Conservation (phyloP, 2,329 filamentous ascomycete genomes). For the Sphaerulina populicola region DNA sequence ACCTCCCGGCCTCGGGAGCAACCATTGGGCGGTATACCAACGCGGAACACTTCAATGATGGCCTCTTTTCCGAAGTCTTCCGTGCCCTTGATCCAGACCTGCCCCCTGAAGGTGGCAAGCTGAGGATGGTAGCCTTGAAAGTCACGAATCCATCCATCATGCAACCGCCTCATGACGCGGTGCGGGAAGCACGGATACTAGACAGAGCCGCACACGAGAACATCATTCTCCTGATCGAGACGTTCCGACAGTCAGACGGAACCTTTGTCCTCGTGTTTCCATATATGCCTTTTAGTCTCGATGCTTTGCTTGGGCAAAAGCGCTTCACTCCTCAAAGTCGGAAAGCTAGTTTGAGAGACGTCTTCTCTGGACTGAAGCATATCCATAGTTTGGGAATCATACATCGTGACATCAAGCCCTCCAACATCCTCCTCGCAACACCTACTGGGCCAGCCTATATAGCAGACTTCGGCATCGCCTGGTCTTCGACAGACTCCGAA, state of each 20-base stretch:
- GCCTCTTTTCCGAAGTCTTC: constrained; percentile 78
- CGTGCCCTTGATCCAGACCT: constrained; percentile 46
- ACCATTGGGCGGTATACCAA: constrained; percentile 50
- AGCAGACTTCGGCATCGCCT: constrained; percentile 87
- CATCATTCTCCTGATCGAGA: constrained; percentile 62
- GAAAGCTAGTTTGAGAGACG: constrained; percentile 51
- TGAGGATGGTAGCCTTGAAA: constrained; percentile 62
- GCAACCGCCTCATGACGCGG: constrained; percentile 72
- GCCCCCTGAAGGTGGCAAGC: constrained; percentile 1
- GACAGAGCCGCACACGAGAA: constrained; percentile 47
- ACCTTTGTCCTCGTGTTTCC: constrained; percentile 76
- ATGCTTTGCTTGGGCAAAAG: constrained; percentile 50
- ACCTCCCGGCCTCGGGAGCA: constrained; percentile 32
- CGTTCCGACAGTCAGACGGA: constrained; percentile 61
- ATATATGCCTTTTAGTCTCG: constrained; percentile 67
- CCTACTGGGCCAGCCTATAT: constrained; percentile 63
- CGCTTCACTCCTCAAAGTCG: constrained; percentile 31
- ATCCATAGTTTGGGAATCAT: constrained; percentile 71
- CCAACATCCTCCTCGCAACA: constrained; percentile 53
- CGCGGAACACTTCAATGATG: constrained; percentile 52
- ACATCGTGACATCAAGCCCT: constrained; percentile 90
- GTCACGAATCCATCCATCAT: constrained; percentile 67
- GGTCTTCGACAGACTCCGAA: constrained; percentile 63
- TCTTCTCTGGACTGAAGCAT: constrained; percentile 62
- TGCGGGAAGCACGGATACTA: constrained; percentile 71